Evolutionary conservation across 805 yeast species (phyloP), one percentile per base, ranked within the genome.

Genomic region (Yueomyces sinensis): DNA sequence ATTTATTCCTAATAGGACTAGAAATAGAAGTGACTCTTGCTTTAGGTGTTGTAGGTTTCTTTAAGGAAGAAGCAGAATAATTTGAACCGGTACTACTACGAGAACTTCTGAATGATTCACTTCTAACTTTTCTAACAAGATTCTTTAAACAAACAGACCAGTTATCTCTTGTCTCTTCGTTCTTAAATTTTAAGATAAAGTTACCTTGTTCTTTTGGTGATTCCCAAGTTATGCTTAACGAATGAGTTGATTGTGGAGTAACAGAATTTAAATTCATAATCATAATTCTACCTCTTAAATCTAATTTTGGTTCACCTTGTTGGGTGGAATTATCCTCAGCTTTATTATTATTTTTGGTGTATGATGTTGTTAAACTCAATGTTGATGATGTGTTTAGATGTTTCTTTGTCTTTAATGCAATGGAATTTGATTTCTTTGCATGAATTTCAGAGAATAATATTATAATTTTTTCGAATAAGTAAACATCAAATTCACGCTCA

Each of bases 401-500:
- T 33, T 56, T 59, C 37, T 63, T 61, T 9, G 28, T 25, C 41
- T 61, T 63, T 14, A 71, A 38, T 6, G 50, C 49, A n/a, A 55
- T 63, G 5, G 68, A 58, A 6, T 68, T 56, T 32, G 72, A 62
- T 50, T 71, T 74, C 41, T 69, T 67, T 33, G 64, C 64, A 6
- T 50, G 39, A 19, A 68, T 59, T 48, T 78, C 86, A 46, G 75
- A 76, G 58, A 82, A 82, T 41, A 75, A 64, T 27, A 75, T 60
- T 14, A 75, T 62, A 39, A 72, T 72, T 40, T 68, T 69, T 52
- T 91, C 96, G 56, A 91, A 89, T 16, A 91, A 65, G 48, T 84
- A 91, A 16, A 93, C 86, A 49, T 80, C 80, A 54, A 84, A 89
- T 47, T 87, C 96, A 36, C 80, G 74, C 52, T 89, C 96, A 35